Base-by-base conservation (phyloP, 2,329 filamentous ascomycete species). In the Paecilomyces variotii region DNA sequence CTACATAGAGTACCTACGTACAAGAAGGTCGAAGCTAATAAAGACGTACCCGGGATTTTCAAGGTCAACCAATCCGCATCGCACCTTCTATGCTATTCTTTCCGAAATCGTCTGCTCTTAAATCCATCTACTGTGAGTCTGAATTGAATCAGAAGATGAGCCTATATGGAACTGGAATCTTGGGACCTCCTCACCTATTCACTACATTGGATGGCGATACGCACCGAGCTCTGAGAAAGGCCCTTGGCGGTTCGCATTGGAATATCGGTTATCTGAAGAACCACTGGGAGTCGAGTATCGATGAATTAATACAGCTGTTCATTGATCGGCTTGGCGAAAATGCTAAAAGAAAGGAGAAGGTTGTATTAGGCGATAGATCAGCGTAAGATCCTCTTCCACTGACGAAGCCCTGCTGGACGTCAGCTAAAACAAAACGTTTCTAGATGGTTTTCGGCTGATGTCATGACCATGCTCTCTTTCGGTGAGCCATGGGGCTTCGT, bases 401-500 rank as follows among this genome's bases (percentile, higher is more conserved):
- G 25, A 14, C 12, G 39, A 24, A 11, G 3, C 24, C 14, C 51
- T 19, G 19, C 30, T 54, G 11, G 32, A 12, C 45, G n/a, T 52
- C 5, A 28, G 19, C 4, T 27, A n/a, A 34, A 24, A 4, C 25
- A n/a, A 34, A 24, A 4, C 34, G 5, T 28, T 28, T 4, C 39
- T 26, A 67, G 65, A 19, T 68, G 76, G 58, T 77, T 76, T 59
- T 73, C 74, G 2, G 73, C 74, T 3, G 76, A 78, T 53, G 71
- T 76, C 49, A 74, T 78, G 69, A 73, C 71, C 6, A 72, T 73
- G 67, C 66, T 78, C 7, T 68, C 67, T 1, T 78, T 78, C 59
- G 66, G 63, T 3, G 53, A 69, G 2, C 65, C 74, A 2, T 77
- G 74, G 66, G 75, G 75, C 0, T 74, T 74, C 56, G 71, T 78